Percentiles rank a stretch among this genome's conserved stretches.
Evolutionary conservation across 768 basidiomycete species (phyloP).

Genomic region (Gloeophyllum trabeum): DNA sequence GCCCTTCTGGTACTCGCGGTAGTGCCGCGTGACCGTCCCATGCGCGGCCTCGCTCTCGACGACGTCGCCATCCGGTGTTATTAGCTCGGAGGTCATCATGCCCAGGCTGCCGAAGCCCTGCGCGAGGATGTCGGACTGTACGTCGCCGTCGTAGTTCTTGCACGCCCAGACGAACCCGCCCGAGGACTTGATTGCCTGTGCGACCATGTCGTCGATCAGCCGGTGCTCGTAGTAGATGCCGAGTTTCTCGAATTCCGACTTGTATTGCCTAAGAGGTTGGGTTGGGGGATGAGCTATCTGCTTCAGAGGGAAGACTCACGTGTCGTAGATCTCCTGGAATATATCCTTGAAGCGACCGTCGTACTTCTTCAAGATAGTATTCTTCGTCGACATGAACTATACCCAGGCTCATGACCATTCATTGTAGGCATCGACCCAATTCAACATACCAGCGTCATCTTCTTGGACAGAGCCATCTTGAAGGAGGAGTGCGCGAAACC

Average conservation of each 20-base stretch:
- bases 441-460: constrained; percentile 54
- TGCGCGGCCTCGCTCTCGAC: constrained; percentile 97
- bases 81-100: constrained; percentile 96
- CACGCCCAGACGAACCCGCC: constrained; percentile 74
- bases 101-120: constrained; percentile 96
- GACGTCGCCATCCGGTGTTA: constrained; percentile 88
- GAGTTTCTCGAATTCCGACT: constrained; percentile 50
- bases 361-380: constrained; percentile 94
- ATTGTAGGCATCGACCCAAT: neutral
- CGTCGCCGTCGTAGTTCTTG: constrained; percentile 48
- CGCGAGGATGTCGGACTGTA: constrained; percentile 88
- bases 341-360: constrained; percentile 99
- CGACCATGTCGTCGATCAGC: constrained; percentile 97
- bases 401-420: neutral
- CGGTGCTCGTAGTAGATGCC: constrained; percentile 94
- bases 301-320: constrained; percentile 21
- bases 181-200: constrained; percentile 91
- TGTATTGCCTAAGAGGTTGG: constrained; percentile 47
- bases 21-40: constrained; percentile 93
- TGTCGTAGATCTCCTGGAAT: constrained; percentile 93
- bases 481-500: constrained; percentile 97
- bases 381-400: constrained; percentile 96
- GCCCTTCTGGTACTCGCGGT: constrained; percentile 95
- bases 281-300: neutral
- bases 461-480: constrained; percentile 86